A percentile compares a stretch with the other conserved stretches of the same genome.
Conservation (phyloP, 2,329 filamentous ascomycete genomes). For the Fusarium sp. region DNA sequence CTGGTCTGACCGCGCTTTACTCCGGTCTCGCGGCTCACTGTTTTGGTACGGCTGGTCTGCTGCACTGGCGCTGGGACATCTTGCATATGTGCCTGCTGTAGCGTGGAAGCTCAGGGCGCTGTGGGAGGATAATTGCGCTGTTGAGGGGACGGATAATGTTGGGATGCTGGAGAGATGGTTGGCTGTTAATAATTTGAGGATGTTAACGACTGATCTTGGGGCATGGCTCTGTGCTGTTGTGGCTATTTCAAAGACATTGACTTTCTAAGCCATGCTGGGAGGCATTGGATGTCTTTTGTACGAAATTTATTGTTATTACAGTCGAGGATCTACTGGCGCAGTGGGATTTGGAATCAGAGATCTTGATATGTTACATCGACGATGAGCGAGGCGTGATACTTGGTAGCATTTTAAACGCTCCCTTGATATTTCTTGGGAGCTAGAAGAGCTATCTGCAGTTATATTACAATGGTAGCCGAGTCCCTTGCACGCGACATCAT, state of each 20-base stretch:
- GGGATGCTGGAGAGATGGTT: slow-evolving; percentile 47
- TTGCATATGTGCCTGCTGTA: slow-evolving; percentile 48
- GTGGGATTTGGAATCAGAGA: neutral
- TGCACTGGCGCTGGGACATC: slow-evolving; percentile 45
- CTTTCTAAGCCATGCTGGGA: neutral
- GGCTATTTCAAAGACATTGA: slow-evolving; percentile 43
- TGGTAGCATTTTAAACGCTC: neutral
- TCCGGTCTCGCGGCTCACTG: slow-evolving; percentile 39
- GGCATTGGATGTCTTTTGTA: neutral
- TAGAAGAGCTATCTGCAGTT: neutral
- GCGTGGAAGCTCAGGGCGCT: slow-evolving; percentile 46
- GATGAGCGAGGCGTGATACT: neutral
- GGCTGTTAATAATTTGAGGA: slow-evolving; percentile 44
- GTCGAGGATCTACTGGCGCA: neutral
- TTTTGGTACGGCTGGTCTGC: slow-evolving; percentile 49
- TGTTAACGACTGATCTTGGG: slow-evolving; percentile 48
- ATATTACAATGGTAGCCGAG: neutral
- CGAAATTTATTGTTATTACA: neutral
- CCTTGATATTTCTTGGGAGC: neutral
- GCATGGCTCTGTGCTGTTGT: slow-evolving; percentile 48
- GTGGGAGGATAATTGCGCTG: slow-evolving; percentile 38
- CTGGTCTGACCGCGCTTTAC: slow-evolving; percentile 32
- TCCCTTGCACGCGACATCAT: neutral
- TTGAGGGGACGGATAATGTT: slow-evolving; percentile 41
- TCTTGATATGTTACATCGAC: neutral